phyloP scores from a whole-genome alignment of 805 yeast genomes.

The Citeromyces matritensis region DNA sequence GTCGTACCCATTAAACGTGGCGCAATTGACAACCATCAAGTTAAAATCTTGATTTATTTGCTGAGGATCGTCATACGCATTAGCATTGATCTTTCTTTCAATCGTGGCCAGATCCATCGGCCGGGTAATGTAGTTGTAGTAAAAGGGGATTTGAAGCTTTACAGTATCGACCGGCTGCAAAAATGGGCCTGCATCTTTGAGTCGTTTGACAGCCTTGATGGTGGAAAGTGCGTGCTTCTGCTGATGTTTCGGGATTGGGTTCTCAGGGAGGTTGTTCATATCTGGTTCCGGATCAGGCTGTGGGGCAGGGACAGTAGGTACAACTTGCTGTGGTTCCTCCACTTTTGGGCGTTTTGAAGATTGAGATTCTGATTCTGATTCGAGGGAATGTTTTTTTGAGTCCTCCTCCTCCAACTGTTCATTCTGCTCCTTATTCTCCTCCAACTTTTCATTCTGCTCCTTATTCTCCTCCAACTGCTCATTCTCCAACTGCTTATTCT shows the following conservation, averaged over 20 bases:
- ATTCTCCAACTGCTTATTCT: not conserved
- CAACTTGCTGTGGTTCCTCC: conserved; percentile 7
- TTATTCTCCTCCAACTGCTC: not conserved
- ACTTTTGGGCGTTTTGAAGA: conserved; percentile 1
- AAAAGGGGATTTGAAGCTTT: conserved; percentile 80
- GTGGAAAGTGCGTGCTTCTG: conserved; percentile 64
- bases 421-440: not conserved
- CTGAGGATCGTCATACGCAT: conserved; percentile 59
- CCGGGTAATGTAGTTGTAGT: conserved; percentile 64
- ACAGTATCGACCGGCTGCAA: conserved; percentile 80
- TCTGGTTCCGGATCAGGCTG: conserved; percentile 64
- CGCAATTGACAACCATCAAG: conserved; percentile 73
- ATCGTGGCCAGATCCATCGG: conserved; percentile 95
- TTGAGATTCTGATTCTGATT: not conserved
- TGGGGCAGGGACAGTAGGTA: conserved; percentile 46
- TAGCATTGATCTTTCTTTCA: conserved; percentile 57
- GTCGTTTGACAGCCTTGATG: conserved; percentile 73
- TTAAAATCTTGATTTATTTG: conserved; percentile 68
- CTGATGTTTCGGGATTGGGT: conserved; percentile 75
- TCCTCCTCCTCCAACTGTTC: not conserved
- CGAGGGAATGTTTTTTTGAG: not conserved
- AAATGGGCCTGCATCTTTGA: conserved; percentile 89
- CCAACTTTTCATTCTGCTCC: not conserved
- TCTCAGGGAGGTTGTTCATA: conserved; percentile 46
- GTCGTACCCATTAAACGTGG: conserved; percentile 70